Conservation (phyloP, 2,329 filamentous ascomycete genomes). For the Pyrenophora graminea region DNA sequence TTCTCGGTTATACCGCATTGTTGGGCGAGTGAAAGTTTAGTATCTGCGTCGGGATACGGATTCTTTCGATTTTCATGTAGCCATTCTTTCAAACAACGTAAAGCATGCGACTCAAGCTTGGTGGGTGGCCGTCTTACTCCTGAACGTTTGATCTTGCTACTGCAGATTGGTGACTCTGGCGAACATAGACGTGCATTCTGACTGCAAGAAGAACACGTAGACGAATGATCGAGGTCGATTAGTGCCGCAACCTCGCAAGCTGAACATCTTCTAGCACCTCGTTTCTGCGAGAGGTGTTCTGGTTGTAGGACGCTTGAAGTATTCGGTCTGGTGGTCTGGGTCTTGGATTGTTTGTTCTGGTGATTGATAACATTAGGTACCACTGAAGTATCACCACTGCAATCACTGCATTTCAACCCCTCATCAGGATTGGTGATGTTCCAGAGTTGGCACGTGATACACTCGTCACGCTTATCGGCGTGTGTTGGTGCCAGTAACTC, state of each 20-base stretch:
- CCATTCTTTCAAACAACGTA: slow-evolving; percentile 35
- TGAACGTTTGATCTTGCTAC: slow-evolving; percentile 32
- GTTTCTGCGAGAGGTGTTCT: not conserved
- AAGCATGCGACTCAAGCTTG: slow-evolving; percentile 37
- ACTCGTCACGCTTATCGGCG: slow-evolving; percentile 9
- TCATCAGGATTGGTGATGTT: slow-evolving; percentile 28
- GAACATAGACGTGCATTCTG: slow-evolving; percentile 11
- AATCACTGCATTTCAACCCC: slow-evolving; percentile 29
- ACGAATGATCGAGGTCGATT: slow-evolving; percentile 16
- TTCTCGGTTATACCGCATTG: slow-evolving; percentile 42
- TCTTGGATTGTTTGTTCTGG: not conserved
- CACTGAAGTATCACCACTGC: slow-evolving; percentile 12
- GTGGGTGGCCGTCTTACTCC: slow-evolving; percentile 30
- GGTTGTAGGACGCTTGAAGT: too few relatives aligned
- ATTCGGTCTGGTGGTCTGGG: not conserved
- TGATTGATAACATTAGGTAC: not conserved
- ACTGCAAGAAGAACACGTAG: slow-evolving; percentile 22
- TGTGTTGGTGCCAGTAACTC: slow-evolving; percentile 15
- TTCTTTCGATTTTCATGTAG: slow-evolving; percentile 35
- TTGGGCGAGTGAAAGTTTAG: slow-evolving; percentile 35
- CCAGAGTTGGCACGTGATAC: slow-evolving; percentile 33
- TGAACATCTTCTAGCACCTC: slow-evolving; percentile 19
- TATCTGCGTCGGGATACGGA: slow-evolving; percentile 38
- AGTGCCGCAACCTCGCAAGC: slow-evolving; percentile 28
- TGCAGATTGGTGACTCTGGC: slow-evolving; percentile 11